phyloP scores from a whole-genome alignment of 345 rosid species.

The Euphorbia peplus region DNA sequence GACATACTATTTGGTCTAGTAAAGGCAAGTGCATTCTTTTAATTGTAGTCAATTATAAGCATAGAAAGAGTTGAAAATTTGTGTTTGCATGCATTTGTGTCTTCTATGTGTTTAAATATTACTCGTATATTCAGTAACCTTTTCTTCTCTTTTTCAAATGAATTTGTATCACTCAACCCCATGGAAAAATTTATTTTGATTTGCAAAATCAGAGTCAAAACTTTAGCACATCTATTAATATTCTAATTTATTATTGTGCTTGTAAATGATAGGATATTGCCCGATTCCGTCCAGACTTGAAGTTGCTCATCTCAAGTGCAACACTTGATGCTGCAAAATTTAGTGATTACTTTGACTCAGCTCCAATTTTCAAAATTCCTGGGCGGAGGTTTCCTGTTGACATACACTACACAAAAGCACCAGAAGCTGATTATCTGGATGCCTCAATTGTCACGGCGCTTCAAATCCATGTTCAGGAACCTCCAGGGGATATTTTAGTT shows the following conservation, averaged over 20 bases:
- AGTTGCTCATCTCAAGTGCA: conserved; percentile 92
- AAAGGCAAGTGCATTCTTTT: conserved; percentile 51
- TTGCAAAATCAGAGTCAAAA: neutral
- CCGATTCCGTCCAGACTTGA: conserved; percentile 79
- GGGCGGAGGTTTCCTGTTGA: conserved; percentile 97
- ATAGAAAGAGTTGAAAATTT: neutral
- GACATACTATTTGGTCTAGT: conserved; percentile 94
- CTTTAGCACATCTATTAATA: neutral
- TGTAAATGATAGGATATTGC: conserved; percentile 62
- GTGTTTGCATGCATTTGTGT: neutral
- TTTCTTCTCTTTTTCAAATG: neutral
- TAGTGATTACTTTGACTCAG: conserved; percentile 90
- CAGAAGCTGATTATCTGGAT: conserved; percentile 95
- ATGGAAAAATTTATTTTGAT: neutral
- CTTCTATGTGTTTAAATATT: neutral
- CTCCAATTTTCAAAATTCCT: conserved; percentile 94
- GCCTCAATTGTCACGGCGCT: conserved; percentile 91
- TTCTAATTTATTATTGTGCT: conserved; percentile 12
- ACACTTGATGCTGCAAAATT: conserved; percentile 98
- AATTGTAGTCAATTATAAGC: neutral
- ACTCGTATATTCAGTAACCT: neutral
- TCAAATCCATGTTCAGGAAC: conserved; percentile 76
- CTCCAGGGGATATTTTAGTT: conserved; percentile 86
- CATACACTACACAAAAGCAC: conserved; percentile 88
- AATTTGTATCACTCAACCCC: neutral